Evolutionary conservation across 305 asterid species (phyloP), one percentile per base, ranked within the genome.

Genomic region (Galium porrigens): DNA sequence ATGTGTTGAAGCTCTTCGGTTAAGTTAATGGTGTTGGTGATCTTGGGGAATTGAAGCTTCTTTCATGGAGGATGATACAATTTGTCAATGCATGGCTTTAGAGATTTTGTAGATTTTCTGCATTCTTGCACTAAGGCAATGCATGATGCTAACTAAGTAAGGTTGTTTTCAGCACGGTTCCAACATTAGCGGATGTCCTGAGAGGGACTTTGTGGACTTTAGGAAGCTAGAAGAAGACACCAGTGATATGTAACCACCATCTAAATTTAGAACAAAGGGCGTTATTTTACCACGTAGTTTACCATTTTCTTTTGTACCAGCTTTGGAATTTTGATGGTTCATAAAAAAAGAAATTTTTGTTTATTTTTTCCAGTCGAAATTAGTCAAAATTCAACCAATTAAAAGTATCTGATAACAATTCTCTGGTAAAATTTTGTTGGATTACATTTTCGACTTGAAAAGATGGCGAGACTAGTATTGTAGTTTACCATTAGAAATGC

Each of bases 141-240:
- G 57, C 57, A 15, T 46, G 52, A 46, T 46, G 52, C 52, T 46
- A 46, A 48, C 52, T 46, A 46, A 48, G 53, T 48, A 17, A 52
- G 30, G 58, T 17, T 22, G 58, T 1, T 52, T 22, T 52, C 7
- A 17, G 58, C 22, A 52, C 20, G 30, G 30, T 20, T 52, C 58
- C 58, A 52, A 52, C 30, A 17, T 17, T 52, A 52, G 27, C 58
- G 58, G 58, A 52, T 52, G 58, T 52, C 30, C 30, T 52, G 14
- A 20, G 30, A 52, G 27, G 58, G 30, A 52, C 30, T 52, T 2
- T 52, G 75, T 65, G 67, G 75, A 71, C 18, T 39, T 59, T 1
- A 71, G 6, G 14, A n/a, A 14, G 7, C 39, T 34, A 6, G 15
- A 60, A 12, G 32, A 57, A 7, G 37, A 44, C 33, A 39, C 74